Evolutionary conservation across 805 yeast species (phyloP).

Genomic region (Starmerella scarabaei): DNA sequence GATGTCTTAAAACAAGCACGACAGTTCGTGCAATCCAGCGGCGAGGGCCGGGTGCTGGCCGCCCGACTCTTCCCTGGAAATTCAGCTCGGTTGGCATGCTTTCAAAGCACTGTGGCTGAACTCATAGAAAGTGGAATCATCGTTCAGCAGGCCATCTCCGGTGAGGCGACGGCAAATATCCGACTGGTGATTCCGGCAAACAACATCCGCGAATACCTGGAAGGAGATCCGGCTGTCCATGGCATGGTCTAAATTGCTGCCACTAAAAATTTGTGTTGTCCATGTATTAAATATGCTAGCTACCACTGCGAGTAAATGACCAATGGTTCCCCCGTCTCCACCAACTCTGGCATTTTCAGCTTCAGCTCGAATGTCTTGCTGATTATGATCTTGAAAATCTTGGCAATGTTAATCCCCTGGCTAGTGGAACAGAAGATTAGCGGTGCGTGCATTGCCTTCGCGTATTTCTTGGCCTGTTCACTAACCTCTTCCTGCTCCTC

Average conservation of each 20-base stretch:
- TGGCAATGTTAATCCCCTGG: slow-evolving; percentile 84
- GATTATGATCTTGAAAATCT: slow-evolving; percentile 79
- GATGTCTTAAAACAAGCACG: slow-evolving; percentile 69
- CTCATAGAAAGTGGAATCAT: slow-evolving; percentile 69
- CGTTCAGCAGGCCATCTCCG: slow-evolving; percentile 49
- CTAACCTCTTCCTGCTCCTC: slow-evolving; percentile 79
- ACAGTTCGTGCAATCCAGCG: slow-evolving; percentile 36
- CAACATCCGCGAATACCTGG: slow-evolving; percentile 49
- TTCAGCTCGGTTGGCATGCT: slow-evolving; percentile 41
- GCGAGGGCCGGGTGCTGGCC: slow-evolving; percentile 23
- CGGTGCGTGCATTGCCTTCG: slow-evolving; percentile 75
- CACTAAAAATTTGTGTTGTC: neutral
- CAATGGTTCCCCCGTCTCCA: slow-evolving; percentile 82
- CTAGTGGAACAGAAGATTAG: slow-evolving; percentile 82
- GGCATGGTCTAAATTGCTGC: slow-evolving; percentile 22
- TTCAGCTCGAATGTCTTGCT: slow-evolving; percentile 83
- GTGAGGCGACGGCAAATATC: slow-evolving; percentile 54
- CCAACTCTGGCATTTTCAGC: slow-evolving; percentile 70
- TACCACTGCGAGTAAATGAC: slow-evolving; percentile 45
- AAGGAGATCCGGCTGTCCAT: slow-evolving; percentile 39
- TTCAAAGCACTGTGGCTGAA: slow-evolving; percentile 50
- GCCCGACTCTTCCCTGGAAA: slow-evolving; percentile 14
- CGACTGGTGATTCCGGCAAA: slow-evolving; percentile 59
- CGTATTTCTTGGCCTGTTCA: slow-evolving; percentile 68
- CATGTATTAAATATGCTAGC: slow-evolving; percentile 9